phyloP scores from a whole-genome alignment of 306 rosid genomes.

The Prunus campanulata region DNA sequence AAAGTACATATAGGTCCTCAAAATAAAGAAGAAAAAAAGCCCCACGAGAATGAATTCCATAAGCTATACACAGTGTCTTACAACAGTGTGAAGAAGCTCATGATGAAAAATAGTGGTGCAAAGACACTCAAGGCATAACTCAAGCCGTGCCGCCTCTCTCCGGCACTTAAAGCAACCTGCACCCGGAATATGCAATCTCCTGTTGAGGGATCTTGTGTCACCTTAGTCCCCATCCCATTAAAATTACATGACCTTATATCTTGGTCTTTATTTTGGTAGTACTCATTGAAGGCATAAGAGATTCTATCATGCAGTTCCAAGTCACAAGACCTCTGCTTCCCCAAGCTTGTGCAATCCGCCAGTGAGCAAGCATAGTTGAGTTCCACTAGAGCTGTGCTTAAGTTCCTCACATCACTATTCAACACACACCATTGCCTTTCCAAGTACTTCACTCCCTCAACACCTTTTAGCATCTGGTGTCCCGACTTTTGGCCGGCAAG shows the following conservation, averaged over 20 bases:
- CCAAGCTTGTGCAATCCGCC: slow-evolving; percentile 24
- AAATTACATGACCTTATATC: slow-evolving; percentile 60
- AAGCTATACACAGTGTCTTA: neutral
- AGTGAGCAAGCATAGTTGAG: neutral
- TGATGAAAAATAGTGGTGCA: slow-evolving; percentile 13
- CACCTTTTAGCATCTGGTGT: neutral
- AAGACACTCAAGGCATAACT: neutral
- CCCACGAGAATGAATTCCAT: too few species aligned
- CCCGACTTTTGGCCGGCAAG: slow-evolving; percentile 36
- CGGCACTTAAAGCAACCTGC: slow-evolving; percentile 31
- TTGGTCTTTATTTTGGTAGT: slow-evolving; percentile 60
- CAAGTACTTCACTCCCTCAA: neutral
- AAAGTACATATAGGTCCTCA: too few species aligned
- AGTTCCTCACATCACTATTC: slow-evolving; percentile 8
- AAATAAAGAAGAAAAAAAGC: too few species aligned
- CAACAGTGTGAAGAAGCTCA: slow-evolving; percentile 24
- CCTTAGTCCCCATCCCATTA: slow-evolving; percentile 35
- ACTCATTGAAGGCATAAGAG: slow-evolving; percentile 69
- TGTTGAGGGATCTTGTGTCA: slow-evolving; percentile 32
- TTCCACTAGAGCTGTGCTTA: neutral
- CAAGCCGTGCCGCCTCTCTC: slow-evolving; percentile 33
- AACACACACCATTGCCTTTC: slow-evolving; percentile 9
- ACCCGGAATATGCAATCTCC: slow-evolving; percentile 50
- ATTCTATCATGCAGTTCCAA: slow-evolving; percentile 22
- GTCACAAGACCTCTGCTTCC: slow-evolving; percentile 39